Evolutionary conservation across 225 moss, liverwort and hornwort genomes (phyloP).

Genomic region (Climacium dendroides): DNA sequence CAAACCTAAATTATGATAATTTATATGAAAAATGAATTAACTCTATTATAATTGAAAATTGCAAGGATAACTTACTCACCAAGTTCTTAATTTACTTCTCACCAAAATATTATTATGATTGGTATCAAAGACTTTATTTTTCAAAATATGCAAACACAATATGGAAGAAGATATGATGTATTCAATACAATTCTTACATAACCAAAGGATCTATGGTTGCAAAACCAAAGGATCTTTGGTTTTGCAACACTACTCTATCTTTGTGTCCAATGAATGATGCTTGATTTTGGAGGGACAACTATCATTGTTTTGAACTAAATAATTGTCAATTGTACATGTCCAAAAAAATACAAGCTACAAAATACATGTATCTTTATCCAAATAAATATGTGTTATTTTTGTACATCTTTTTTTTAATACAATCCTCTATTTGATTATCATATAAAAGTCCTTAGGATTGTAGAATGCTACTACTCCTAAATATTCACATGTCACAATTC

Average conservation of each 20-base stretch:
- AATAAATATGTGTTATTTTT: too few relatives aligned
- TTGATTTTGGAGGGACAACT: too few relatives aligned
- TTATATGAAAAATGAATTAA: neutral
- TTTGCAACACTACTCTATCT: rapidly evolving
- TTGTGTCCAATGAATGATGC: rapidly evolving
- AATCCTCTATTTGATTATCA: neutral
- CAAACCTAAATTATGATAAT: neutral
- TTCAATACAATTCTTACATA: rapidly evolving
- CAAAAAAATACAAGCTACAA: rapidly evolving
- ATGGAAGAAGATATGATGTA: neutral
- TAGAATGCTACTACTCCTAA: too few relatives aligned
- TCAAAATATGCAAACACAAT: neutral
- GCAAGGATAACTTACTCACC: neutral
- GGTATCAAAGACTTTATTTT: neutral
- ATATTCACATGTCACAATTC: neutral
- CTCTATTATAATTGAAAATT: neutral
- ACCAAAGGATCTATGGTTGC: neutral
- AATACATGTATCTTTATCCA: rapidly evolving
- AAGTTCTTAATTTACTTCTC: neutral
- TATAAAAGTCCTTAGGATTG: too few relatives aligned
- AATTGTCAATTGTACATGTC: rapidly evolving
- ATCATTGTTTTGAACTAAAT: too few relatives aligned
- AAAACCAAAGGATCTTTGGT: too few relatives aligned
- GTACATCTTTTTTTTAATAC: neutral
- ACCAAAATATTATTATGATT: rapidly evolving